These are phyloP conservation scores for Cladosporium sp. DNA, from an alignment of 2,329 filamentous ascomycete genomes.

Conservation along the genomic window DNA sequence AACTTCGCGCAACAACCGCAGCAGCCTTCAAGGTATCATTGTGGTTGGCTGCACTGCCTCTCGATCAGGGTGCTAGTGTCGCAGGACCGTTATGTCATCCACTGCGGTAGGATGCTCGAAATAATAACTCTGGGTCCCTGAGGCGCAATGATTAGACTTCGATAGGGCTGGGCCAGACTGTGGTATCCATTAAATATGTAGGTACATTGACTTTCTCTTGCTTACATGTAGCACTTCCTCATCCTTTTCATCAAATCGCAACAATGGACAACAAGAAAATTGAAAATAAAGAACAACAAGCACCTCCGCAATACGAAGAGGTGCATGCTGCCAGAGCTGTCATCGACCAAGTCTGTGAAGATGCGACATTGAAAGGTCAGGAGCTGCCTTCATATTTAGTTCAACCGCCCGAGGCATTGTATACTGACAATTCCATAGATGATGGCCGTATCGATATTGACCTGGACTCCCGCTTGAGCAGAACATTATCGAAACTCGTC, in stretches of 20 bases:
- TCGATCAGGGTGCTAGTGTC: neutral
- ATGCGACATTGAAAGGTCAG: slow-evolving; percentile 1
- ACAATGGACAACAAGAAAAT: neutral
- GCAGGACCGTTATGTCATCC: neutral
- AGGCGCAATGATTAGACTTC: slow-evolving; percentile 1
- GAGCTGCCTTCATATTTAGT: neutral
- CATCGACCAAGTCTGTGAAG: neutral
- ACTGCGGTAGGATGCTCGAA: neutral
- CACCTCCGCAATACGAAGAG: slow-evolving; percentile 12
- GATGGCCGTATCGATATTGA: slow-evolving; percentile 22
- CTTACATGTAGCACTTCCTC: neutral
- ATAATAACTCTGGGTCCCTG: neutral
- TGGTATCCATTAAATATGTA: neutral
- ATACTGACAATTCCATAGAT: slow-evolving; percentile 2
- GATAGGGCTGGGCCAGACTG: neutral
- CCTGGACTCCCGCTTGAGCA: slow-evolving; percentile 15
- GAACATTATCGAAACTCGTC: slow-evolving; percentile 17
- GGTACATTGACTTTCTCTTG: neutral
- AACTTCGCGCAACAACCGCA: neutral
- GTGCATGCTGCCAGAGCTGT: neutral
- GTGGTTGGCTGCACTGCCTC: slow-evolving; percentile 1
- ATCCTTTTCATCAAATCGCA: neutral
- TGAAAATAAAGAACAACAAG: neutral
- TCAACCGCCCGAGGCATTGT: neutral
- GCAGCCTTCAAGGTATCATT: neutral